A percentile compares a stretch with the other conserved stretches of the same genome.
phyloP scores from a whole-genome alignment of 345 rosid species.

The Arabis hirsuta region DNA sequence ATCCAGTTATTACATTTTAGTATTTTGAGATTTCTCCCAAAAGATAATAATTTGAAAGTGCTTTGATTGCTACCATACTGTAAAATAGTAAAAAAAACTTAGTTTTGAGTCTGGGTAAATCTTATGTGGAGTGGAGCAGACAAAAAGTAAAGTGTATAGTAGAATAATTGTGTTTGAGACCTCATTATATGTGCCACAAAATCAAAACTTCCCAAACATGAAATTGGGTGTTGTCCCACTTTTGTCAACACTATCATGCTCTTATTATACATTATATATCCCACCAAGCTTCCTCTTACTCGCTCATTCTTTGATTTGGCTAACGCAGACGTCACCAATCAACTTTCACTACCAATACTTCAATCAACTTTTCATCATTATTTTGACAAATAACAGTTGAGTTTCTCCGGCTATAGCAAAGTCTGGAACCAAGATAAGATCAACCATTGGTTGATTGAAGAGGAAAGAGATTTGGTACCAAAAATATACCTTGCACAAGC shows the following conservation, averaged over 20 bases:
- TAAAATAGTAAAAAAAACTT: not conserved
- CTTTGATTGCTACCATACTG: not conserved
- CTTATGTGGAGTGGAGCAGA: conserved; percentile 1
- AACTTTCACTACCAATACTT: conserved; percentile 26
- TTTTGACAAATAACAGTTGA: not conserved
- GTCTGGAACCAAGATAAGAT: too few species aligned
- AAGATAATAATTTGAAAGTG: not conserved
- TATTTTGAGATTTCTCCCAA: not conserved
- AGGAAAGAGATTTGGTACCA: too few species aligned
- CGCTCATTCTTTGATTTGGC: conserved; percentile 8
- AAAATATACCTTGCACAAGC: too few species aligned
- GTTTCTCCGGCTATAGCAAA: not conserved
- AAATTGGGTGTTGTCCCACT: conserved; percentile 38
- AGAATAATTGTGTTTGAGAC: conserved; percentile 26
- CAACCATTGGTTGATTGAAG: too few species aligned
- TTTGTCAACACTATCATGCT: conserved; percentile 33
- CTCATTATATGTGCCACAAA: conserved; percentile 15
- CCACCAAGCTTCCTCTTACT: conserved; percentile 27
- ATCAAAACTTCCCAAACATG: conserved; percentile 25
- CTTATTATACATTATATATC: conserved; percentile 34
- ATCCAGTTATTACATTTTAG: too few species aligned
- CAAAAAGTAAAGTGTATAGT: not conserved
- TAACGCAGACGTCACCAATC: conserved; percentile 19
- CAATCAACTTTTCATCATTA: conserved; percentile 12
- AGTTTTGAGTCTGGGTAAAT: not conserved